Base-by-base conservation (phyloP, 2,329 filamentous ascomycete genomes). In the Aspergillus flavus region DNA sequence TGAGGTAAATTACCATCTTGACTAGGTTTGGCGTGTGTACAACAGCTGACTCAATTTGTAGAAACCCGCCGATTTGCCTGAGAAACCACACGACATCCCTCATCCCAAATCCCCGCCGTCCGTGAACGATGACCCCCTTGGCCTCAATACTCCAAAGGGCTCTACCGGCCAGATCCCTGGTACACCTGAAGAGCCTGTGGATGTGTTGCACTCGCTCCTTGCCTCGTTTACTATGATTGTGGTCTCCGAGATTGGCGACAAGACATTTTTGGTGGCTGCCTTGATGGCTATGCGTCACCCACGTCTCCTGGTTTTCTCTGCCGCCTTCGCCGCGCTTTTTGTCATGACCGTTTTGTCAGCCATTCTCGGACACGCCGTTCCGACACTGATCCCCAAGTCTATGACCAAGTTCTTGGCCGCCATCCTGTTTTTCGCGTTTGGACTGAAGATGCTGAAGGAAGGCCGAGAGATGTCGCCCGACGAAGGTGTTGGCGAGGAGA, bases 211-310 rank as follows among this genome's bases (percentile, higher is more conserved):
- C 78, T 98, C 95, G 4, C 96, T 95, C 73, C 75, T 96, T 14
- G 88, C 98, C 36, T 96, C 95, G 19, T 88, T 97, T 64, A 94
- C 94, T 62, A 99, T 98, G 95, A 99, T 99, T 72, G 83, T 98
- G 66, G 91, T 98, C 71, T 97, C 94, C 54, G 95, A 99, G 78
- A 89, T 99, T 72, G 95, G 95, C 67, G 95, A 99, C 86, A 99
- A 99, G 82, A 99, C 95, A 0, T 99, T 99, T 83, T 85, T 99
- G 50, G 93, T 99, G 26, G 95, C 95, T 7, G 94, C 94, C 9
- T 87, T 99, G 21, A 99, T 99, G 95, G 95, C 95, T 14, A 99
- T 99, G 95, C 95, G 97, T 76, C 94, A 99, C 73, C 91, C 95
- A 66, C 90, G 95, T 58, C 83, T 97, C 67, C 86, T 98, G 14